These are phyloP conservation scores for Flaveria linearis DNA, from an alignment of 129 eudicot genomes.

Conservation along the genomic window DNA sequence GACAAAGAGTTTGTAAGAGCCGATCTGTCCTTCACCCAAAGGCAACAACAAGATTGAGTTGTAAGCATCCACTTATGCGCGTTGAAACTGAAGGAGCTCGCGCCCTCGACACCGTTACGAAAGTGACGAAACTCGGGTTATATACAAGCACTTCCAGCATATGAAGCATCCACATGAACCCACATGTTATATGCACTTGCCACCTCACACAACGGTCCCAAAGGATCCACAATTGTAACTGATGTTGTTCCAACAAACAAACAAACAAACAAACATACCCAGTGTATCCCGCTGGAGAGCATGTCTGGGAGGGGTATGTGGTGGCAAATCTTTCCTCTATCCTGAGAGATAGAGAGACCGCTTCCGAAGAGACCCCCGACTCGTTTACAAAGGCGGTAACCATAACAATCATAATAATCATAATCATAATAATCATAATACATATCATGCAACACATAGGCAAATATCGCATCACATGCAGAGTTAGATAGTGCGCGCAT, in stretches of 20 bases:
- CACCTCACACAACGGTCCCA: conserved; percentile 1
- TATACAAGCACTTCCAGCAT: not conserved
- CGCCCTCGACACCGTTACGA: conserved; percentile 31
- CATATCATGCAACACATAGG: too few relatives aligned
- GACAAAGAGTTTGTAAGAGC: conserved; percentile 16
- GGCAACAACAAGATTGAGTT: conserved; percentile 29
- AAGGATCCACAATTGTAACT: conserved; percentile 33
- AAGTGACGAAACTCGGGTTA: conserved; percentile 41
- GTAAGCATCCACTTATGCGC: conserved; percentile 43
- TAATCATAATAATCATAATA: too few relatives aligned
- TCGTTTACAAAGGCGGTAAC: too few relatives aligned
- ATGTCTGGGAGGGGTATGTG: too few relatives aligned
- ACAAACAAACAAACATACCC: too few relatives aligned
- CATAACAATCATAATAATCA: too few relatives aligned
- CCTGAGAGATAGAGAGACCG: too few relatives aligned
- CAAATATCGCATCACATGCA: too few relatives aligned
- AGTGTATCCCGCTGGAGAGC: too few relatives aligned
- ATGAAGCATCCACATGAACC: conserved; percentile 42
- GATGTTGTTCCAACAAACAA: conserved; percentile 47
- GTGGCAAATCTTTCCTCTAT: too few relatives aligned
- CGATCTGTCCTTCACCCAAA: conserved; percentile 30
- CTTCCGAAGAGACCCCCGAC: too few relatives aligned
- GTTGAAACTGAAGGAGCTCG: conserved; percentile 29
- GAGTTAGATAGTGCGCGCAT: too few relatives aligned
- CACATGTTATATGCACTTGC: conserved; percentile 16